These are phyloP conservation scores for Plectranthus barbatus DNA, from an alignment of 257 asterid species.

Conservation along the genomic window DNA sequence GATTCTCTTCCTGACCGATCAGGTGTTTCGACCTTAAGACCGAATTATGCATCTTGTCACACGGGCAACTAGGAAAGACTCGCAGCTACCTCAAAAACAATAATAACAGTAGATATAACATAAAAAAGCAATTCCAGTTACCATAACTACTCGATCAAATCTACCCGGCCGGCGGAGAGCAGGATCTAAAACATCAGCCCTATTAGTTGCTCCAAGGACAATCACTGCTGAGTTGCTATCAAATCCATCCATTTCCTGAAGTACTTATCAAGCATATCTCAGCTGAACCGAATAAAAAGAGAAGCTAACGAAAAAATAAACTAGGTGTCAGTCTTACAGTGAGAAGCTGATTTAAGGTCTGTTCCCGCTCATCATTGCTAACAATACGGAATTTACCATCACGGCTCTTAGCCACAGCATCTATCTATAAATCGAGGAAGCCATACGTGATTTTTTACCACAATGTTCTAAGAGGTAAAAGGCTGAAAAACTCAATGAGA, in stretches of 20 bases:
- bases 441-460: conserved; percentile 8
- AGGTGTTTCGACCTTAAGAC: conserved; percentile 86
- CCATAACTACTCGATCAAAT: conserved; percentile 97
- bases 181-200: conserved; percentile 95
- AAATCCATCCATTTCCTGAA: conserved; percentile 99
- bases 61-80: background rate
- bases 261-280: conserved; percentile 19
- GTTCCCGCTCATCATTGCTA: conserved; percentile 98
- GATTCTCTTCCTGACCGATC: conserved; percentile 96
- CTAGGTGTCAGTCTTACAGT: conserved; percentile 51
- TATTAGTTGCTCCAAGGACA: conserved; percentile 97
- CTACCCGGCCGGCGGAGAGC: conserved; percentile 99
- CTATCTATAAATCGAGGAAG: conserved; percentile 60
- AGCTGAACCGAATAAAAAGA: background rate
- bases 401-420: conserved; percentile 99
- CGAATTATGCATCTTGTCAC: conserved; percentile 12
- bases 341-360: conserved; percentile 92
- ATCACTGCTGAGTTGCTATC: conserved; percentile 97
- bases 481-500: background rate
- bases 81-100: conserved; percentile 1
- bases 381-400: conserved; percentile 89
- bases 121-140: conserved; percentile 18
- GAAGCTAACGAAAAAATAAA: background rate
- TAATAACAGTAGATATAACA: background rate
- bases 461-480: conserved; percentile 5